A percentile compares a stretch with the other conserved stretches of the same genome.
Conservation (phyloP, 768 basidiomycete species). For the Mycena latifolia region DNA sequence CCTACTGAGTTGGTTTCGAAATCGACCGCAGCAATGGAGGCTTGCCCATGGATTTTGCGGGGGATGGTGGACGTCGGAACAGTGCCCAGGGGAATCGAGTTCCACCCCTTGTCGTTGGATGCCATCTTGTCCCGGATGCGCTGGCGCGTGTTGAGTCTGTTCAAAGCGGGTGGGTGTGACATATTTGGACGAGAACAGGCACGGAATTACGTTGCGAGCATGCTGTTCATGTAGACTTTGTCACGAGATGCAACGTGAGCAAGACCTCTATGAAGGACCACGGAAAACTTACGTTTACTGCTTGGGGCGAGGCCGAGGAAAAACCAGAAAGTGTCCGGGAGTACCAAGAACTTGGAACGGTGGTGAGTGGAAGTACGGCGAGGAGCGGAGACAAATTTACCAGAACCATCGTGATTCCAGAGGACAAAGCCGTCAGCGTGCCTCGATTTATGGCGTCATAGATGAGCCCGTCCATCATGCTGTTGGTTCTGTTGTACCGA, state of each 20-base stretch:
- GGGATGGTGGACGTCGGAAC: not conserved
- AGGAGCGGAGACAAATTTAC: not conserved
- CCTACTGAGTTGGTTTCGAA: constrained; percentile 24
- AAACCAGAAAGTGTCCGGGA: constrained; percentile 35
- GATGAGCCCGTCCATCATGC: constrained; percentile 29
- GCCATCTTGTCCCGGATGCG: constrained; percentile 12
- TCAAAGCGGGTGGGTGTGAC: not conserved
- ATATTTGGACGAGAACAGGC: too few relatives aligned
- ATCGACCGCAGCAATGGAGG: constrained; percentile 22
- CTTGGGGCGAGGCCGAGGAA: constrained; percentile 29
- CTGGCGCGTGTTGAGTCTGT: constrained; percentile 29
- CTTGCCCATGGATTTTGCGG: constrained; percentile 1
- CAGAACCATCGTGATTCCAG: constrained; percentile 24
- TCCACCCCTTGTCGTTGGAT: constrained; percentile 31
- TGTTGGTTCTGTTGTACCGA: constrained; percentile 21
- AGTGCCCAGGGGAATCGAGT: constrained; percentile 22
- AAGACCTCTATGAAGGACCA: not conserved
- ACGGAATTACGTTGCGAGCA: constrained; percentile 28
- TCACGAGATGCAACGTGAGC: not conserved
- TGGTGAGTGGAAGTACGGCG: not conserved
- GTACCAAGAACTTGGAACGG: constrained; percentile 18
- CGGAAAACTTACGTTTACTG: constrained; percentile 20
- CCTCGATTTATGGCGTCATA: constrained; percentile 32
- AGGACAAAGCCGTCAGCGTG: constrained; percentile 28
- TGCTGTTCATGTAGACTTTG: constrained; percentile 37